Conservation (phyloP, 176 grass and related monocot genomes). For the Musa itinerans region DNA sequence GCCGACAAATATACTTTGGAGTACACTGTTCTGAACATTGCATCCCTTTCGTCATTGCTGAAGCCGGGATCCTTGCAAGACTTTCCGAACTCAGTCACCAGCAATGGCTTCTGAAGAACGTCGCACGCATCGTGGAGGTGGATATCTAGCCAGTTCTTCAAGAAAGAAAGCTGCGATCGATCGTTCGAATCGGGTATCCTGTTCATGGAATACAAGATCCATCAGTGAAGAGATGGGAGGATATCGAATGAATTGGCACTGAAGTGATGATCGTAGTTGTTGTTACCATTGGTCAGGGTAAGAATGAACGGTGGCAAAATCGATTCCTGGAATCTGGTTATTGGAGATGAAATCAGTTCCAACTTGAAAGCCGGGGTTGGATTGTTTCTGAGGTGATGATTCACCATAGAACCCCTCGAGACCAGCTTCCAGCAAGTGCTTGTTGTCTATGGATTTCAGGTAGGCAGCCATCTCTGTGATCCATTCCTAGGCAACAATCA, state of each 20-base stretch:
- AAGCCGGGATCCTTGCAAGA: slow-evolving; percentile 58
- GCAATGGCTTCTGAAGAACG: slow-evolving; percentile 60
- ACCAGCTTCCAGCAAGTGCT: slow-evolving; percentile 85
- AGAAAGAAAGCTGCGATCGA: slow-evolving; percentile 47
- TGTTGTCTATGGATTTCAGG: slow-evolving; percentile 75
- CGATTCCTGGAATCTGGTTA: slow-evolving; percentile 57
- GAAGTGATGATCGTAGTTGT: no score
- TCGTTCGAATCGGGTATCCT: slow-evolving; percentile 45
- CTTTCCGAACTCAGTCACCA: slow-evolving; percentile 81
- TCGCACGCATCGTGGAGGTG: slow-evolving; percentile 54
- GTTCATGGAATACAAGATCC: background rate
- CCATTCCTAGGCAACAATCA: slow-evolving; percentile 41
- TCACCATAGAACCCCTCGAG: slow-evolving; percentile 88
- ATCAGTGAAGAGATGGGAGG: no score
- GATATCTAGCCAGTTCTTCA: slow-evolving; percentile 53
- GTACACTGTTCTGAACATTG: slow-evolving; percentile 52
- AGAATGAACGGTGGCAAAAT: slow-evolving; percentile 90
- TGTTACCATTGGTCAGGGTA: slow-evolving; percentile 89
- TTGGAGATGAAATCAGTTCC: slow-evolving; percentile 96
- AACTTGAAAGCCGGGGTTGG: slow-evolving; percentile 49
- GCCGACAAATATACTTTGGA: slow-evolving; percentile 66
- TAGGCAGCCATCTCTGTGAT: slow-evolving; percentile 86
- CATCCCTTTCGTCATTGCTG: slow-evolving; percentile 47
- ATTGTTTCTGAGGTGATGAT: slow-evolving; percentile 7
- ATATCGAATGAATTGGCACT: no score